These are phyloP conservation scores for Penicillium sp. DNA, from an alignment of 2,329 filamentous ascomycete genomes.

Conservation along the genomic window DNA sequence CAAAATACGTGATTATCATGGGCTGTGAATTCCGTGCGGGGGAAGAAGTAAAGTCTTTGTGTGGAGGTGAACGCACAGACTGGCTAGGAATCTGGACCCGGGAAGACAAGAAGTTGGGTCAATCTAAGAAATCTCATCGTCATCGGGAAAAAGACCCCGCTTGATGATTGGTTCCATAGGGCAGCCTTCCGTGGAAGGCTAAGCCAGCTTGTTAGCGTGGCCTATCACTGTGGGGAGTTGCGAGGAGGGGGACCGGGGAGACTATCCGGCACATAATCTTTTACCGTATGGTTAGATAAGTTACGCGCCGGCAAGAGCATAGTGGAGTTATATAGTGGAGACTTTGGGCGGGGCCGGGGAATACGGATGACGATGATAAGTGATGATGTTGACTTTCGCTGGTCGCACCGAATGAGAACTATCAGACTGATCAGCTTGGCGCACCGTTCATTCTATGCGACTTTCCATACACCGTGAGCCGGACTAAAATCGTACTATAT, in stretches of 20 bases:
- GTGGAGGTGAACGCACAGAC: neutral
- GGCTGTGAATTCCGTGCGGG: neutral
- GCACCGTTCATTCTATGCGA: neutral
- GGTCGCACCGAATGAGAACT: neutral
- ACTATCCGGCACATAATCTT: neutral
- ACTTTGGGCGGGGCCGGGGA: neutral
- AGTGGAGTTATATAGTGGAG: neutral
- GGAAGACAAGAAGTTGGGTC: constrained; percentile 1
- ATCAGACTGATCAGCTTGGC: too few relatives aligned
- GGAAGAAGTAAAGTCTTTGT: neutral
- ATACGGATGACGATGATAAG: constrained; percentile 1
- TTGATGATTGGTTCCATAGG: constrained; percentile 4
- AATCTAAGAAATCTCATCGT: constrained; percentile 6
- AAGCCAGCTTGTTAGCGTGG: neutral
- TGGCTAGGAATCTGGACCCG: constrained; percentile 15
- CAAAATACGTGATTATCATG: neutral
- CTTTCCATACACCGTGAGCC: neutral
- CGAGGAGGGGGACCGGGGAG: neutral
- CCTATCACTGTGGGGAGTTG: neutral
- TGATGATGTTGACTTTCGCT: neutral
- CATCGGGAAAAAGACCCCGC: neutral
- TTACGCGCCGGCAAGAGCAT: neutral
- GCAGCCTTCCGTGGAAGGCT: constrained; percentile 3
- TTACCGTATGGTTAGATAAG: neutral
- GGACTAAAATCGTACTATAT: too few relatives aligned